A percentile compares a stretch with the other conserved stretches of the same genome.
Conservation (phyloP, 129 eudicot species). For the Mikania micrantha region DNA sequence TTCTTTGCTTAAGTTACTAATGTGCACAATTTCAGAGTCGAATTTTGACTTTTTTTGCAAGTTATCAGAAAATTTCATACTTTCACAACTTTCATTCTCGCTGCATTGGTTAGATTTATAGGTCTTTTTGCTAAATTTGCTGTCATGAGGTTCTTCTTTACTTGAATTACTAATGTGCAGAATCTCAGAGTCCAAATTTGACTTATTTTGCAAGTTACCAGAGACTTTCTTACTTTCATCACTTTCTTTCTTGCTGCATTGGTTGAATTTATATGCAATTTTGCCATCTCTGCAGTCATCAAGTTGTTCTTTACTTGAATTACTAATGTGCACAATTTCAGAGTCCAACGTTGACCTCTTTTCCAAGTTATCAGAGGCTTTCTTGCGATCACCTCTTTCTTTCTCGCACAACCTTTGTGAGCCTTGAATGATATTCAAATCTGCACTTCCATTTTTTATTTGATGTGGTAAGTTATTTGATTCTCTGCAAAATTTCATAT, state of each 20-base stretch:
- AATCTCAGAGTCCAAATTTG: slow-evolving; percentile 1
- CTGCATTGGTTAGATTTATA: background rate
- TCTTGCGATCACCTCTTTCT: background rate
- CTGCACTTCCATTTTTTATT: slow-evolving; percentile 8
- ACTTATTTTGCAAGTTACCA: background rate
- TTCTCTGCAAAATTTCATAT: slow-evolving; percentile 31
- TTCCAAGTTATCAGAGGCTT: background rate
- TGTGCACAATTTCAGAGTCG: slow-evolving; percentile 4
- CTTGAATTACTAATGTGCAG: slow-evolving; percentile 9
- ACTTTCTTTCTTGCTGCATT: background rate
- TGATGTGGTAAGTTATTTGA: slow-evolving; percentile 14
- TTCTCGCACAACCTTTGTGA: slow-evolving; percentile 4
- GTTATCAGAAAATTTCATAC: background rate
- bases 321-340: background rate
- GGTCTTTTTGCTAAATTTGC: background rate
- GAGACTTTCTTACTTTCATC: background rate
- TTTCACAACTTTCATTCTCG: background rate
- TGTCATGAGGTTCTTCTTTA: slow-evolving; percentile 11
- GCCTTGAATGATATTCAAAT: background rate
- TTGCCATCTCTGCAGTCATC: background rate
- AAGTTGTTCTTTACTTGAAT: slow-evolving; percentile 8
- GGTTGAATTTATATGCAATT: background rate
- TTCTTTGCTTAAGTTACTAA: slow-evolving; percentile 9
- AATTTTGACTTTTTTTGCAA: slow-evolving; percentile 5
- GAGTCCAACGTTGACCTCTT: background rate